phyloP scores from a whole-genome alignment of 1,284 basidiomycete species.

The Boletus semigastroideus region DNA sequence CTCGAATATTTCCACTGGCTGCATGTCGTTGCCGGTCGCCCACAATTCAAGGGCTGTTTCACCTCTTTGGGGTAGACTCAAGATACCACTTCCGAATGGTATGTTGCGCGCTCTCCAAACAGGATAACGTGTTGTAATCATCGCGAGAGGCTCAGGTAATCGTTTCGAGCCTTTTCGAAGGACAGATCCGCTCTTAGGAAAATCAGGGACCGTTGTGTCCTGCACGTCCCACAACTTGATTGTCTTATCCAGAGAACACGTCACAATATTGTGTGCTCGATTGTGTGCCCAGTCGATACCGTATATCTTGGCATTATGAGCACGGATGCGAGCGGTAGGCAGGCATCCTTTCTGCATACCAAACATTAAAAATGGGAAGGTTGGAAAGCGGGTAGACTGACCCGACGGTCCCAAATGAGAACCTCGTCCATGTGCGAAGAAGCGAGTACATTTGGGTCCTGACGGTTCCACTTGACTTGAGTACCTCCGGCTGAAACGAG shows the following conservation, averaged over 20 bases:
- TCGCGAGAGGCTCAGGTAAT: constrained; percentile 46
- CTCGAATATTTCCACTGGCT: constrained; percentile 76
- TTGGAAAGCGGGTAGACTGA: constrained; percentile 33
- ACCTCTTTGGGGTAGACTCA: constrained; percentile 89
- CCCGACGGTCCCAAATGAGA: constrained; percentile 85
- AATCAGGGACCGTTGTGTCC: constrained; percentile 22
- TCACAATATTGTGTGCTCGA: constrained; percentile 75
- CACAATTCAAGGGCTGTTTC: constrained; percentile 88
- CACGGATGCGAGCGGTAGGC: constrained; percentile 73
- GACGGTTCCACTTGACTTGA: constrained; percentile 94
- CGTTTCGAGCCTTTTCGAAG: constrained; percentile 12
- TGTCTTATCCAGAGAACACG: constrained; percentile 89
- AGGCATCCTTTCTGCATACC: constrained; percentile 78
- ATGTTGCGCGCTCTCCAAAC: constrained; percentile 93
- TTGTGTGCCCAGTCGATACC: constrained; percentile 93
- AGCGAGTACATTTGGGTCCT: constrained; percentile 81
- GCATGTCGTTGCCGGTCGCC: constrained; percentile 45
- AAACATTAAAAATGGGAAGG: constrained; percentile 5
- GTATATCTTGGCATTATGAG: constrained; percentile 88
- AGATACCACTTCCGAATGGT: constrained; percentile 89
- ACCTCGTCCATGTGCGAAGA: constrained; percentile 85
- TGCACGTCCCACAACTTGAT: constrained; percentile 83
- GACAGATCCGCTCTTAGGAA: constrained; percentile 11
- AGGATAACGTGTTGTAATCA: constrained; percentile 80
- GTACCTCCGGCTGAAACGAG: constrained; percentile 69